Conservation (phyloP, 2,329 filamentous ascomycete genomes). For the Dactylellina drechsleri region DNA sequence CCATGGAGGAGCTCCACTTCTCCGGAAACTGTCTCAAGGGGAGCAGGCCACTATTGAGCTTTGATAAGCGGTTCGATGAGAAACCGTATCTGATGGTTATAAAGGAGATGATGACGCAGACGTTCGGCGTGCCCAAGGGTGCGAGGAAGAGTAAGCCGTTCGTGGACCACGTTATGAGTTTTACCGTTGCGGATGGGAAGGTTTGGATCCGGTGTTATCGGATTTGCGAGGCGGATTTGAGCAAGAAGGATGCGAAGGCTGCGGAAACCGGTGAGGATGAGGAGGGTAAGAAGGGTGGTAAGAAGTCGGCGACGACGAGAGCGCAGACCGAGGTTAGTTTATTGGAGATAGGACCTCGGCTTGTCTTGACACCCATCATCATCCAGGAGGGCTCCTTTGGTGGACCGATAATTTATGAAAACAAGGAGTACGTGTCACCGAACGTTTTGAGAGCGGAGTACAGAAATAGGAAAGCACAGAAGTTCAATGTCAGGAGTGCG, state of each 20-base stretch:
- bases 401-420: conserved; percentile 96
- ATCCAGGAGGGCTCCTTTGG: conserved; percentile 96
- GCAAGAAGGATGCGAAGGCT: conserved; percentile 61
- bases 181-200: conserved; percentile 89
- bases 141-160: conserved; percentile 94
- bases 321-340: conserved; percentile 78
- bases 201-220: conserved; percentile 97
- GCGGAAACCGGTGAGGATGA: conserved; percentile 64
- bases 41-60: conserved; percentile 87
- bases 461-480: conserved; percentile 77
- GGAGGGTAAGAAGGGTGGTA: conserved; percentile 60
- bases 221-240: conserved; percentile 79
- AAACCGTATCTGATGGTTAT: conserved; percentile 82
- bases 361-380: conserved; percentile 92
- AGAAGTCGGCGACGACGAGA: conserved; percentile 56
- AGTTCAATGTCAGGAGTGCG: conserved; percentile 80
- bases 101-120: conserved; percentile 88
- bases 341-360: conserved; percentile 91
- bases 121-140: conserved; percentile 89
- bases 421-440: conserved; percentile 94
- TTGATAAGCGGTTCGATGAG: conserved; percentile 85
- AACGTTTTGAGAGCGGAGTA: conserved; percentile 92
- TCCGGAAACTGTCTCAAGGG: conserved; percentile 97
- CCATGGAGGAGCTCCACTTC: conserved; percentile 96
- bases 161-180: conserved; percentile 91